Percentiles rank a stretch among this genome's conserved stretches.
Evolutionary conservation across 2,329 filamentous ascomycete genomes (phyloP).

Genomic region (Aulographum hederae): DNA sequence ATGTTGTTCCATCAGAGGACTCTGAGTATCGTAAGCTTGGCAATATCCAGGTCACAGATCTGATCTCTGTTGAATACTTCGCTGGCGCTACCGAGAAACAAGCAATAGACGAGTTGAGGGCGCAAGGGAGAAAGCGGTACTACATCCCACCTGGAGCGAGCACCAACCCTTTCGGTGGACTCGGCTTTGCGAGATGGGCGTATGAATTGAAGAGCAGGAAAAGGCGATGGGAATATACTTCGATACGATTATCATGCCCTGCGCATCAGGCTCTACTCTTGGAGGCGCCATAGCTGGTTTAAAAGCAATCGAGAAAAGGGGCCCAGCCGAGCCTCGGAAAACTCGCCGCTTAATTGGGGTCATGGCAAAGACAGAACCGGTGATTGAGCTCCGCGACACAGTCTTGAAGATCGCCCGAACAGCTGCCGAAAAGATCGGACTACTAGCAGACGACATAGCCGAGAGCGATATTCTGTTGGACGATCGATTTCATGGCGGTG

Average conservation of each 20-base stretch:
- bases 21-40: slow-evolving; percentile 42
- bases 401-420: slow-evolving; percentile 37
- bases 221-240: slow-evolving; percentile 42
- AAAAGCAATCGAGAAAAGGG: slow-evolving; percentile 29
- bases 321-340: slow-evolving; percentile 12
- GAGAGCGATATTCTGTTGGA: slow-evolving; percentile 45
- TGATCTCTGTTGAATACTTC: slow-evolving; percentile 48
- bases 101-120: slow-evolving; percentile 33
- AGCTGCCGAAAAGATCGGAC: slow-evolving; percentile 43
- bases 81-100: slow-evolving; percentile 41
- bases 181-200: slow-evolving; percentile 55
- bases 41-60: slow-evolving; percentile 50
- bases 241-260: slow-evolving; percentile 48
- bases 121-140: slow-evolving; percentile 39
- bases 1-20: slow-evolving; percentile 34
- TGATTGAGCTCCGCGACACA: not conserved
- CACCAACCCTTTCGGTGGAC: slow-evolving; percentile 48
- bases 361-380: slow-evolving; percentile 27
- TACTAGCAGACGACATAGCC: slow-evolving; percentile 40
- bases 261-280: slow-evolving; percentile 52
- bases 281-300: slow-evolving; percentile 58
- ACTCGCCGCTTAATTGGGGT: slow-evolving; percentile 50
- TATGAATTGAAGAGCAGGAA: slow-evolving; percentile 49
- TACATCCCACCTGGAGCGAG: slow-evolving; percentile 53
- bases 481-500: slow-evolving; percentile 45